Base-by-base conservation (phyloP, 345 rosid species). In the Noccaea caerulescens region DNA sequence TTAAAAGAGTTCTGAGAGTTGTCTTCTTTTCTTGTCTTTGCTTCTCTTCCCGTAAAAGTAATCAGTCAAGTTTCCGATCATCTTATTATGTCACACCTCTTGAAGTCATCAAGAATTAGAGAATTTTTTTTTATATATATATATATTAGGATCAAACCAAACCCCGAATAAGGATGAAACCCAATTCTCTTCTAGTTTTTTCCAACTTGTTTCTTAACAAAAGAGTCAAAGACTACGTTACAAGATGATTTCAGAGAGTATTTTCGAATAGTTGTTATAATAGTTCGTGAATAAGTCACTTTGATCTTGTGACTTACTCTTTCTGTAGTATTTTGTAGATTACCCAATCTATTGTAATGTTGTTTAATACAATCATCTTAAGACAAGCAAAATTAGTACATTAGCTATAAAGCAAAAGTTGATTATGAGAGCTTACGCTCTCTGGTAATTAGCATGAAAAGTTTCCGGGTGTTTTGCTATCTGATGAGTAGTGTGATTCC, bases 1-100 rank as follows among this genome's bases (percentile, higher is more conserved):
- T 85, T 0, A 85, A 14, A 69, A 78, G 45, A 16, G 76, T 54
- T 39, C 27, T 83, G 42, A 71, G 58, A 60, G 58, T 10, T 32
- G 63, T 73, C 9, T 49, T 73, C 46, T 67, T 66, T 53, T 13
- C 63, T 49, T 54, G 65, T 57, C 52, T 68, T 64, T 79, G 82
- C 64, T 42, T 69, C 68, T 49, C 78, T 36, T 68, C 69, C 16
- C 38, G 43, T 10, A 25, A 27, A 67, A 51, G 9, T 11, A 25
- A 7, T n/a, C 16, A 36, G 5, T 67, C 68, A 32, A 61, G 62
- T 23, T 6, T 51, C 50, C 61, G 61, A 51, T 52, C 68, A 67
- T 59, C 73, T 58, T 33, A 61, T 10, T 67, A 39, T 10, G 67
- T 51, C 42, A 34, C 68, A 51, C 73, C 63, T 67, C 69, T 74